Evolutionary conservation across 1,284 basidiomycete genomes (phyloP).

Genomic region (Pseudomicrostroma phylloplanum): DNA sequence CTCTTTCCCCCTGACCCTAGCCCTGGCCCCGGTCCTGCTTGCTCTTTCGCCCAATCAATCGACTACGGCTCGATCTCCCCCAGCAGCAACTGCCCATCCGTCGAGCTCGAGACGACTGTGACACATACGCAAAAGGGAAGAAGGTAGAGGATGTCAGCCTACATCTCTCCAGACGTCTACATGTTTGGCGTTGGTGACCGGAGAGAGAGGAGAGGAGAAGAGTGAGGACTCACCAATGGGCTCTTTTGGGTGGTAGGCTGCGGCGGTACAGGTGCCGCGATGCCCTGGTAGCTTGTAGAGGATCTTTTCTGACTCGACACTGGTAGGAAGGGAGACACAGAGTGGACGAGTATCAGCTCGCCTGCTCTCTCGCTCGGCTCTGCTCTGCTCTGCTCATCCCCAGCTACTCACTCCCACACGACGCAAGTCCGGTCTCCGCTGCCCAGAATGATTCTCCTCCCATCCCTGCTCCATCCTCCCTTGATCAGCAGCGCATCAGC

Average conservation of each 20-base stretch:
- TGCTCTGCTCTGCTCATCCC: no score
- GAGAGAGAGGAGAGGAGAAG: no score
- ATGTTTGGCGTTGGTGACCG: no score
- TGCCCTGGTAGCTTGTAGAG: slow-evolving; percentile 50
- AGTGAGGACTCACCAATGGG: slow-evolving; percentile 31
- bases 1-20: no score
- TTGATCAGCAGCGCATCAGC: slow-evolving; percentile 44
- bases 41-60: no score
- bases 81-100: slow-evolving; percentile 40
- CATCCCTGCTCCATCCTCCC: slow-evolving; percentile 37
- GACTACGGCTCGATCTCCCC: slow-evolving; percentile 35
- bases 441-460: slow-evolving; percentile 38
- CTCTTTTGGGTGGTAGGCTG: slow-evolving; percentile 46
- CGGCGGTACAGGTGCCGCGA: slow-evolving; percentile 46
- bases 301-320: slow-evolving; percentile 30
- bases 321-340: background rate
- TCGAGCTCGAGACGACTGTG: slow-evolving; percentile 36
- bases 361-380: no score
- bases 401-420: slow-evolving; percentile 28
- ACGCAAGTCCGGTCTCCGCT: slow-evolving; percentile 45
- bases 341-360: no score
- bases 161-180: no score
- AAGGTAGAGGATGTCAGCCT: slow-evolving; percentile 1
- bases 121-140: slow-evolving; percentile 1
- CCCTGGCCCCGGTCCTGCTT: no score